Conservation (phyloP, 2,329 filamentous ascomycete genomes). For the Keithomyces neogunnii region DNA sequence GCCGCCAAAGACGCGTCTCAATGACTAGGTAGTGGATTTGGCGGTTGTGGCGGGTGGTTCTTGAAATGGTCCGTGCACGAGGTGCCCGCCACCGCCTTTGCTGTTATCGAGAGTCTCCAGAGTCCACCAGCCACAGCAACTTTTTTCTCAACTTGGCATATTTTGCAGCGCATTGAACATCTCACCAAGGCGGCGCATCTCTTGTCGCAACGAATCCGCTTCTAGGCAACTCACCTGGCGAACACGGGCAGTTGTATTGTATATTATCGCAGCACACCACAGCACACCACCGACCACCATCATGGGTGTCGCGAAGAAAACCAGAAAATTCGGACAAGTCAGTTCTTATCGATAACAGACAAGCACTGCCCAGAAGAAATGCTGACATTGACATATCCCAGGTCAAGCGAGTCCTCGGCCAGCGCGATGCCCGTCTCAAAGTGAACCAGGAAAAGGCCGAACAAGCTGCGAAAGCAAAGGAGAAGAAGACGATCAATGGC, state of each 20-base stretch:
- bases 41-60: neutral
- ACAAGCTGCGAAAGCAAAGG: constrained; percentile 43
- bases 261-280: too few species aligned
- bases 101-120: constrained; percentile 6
- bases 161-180: constrained; percentile 1
- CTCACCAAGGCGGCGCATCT: neutral
- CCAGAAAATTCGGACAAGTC: constrained; percentile 77
- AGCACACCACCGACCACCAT: constrained; percentile 3
- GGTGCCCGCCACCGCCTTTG: constrained; percentile 17
- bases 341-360: constrained; percentile 22
- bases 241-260: neutral
- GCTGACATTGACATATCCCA: constrained; percentile 16
- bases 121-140: neutral
- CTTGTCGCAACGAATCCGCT: neutral
- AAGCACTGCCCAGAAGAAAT: neutral
- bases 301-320: constrained; percentile 88
- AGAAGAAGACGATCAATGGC: constrained; percentile 45
- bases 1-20: constrained; percentile 25
- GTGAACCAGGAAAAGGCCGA: constrained; percentile 67
- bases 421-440: constrained; percentile 72
- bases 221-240: neutral
- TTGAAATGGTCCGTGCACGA: constrained; percentile 19
- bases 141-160: constrained; percentile 8
- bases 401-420: constrained; percentile 76
- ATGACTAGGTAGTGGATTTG: neutral